A percentile compares a stretch with the other conserved stretches of the same genome.
phyloP scores from a whole-genome alignment of 2,329 filamentous ascomycete species.

The Xylaria sp. region DNA sequence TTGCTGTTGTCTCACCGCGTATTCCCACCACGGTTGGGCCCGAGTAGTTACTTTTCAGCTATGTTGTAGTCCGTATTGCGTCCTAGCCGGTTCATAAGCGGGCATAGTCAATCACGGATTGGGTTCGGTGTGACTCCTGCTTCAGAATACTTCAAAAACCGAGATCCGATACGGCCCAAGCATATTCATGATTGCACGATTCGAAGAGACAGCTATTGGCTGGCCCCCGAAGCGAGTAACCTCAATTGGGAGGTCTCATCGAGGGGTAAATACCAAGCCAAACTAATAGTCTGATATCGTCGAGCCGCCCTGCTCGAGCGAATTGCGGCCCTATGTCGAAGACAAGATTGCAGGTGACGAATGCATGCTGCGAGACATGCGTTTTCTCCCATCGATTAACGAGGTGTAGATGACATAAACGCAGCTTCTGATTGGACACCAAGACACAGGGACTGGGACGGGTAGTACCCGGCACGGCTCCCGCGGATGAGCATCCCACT shows the following conservation, averaged over 20 bases:
- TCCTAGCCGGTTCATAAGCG: too few relatives aligned
- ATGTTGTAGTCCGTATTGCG: too few relatives aligned
- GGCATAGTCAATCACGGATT: too few relatives aligned
- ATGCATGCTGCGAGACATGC: not conserved
- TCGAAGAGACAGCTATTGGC: not conserved
- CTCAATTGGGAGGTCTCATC: constrained; percentile 14
- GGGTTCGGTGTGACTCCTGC: too few relatives aligned
- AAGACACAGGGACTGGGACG: not conserved
- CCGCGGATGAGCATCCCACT: constrained; percentile 2
- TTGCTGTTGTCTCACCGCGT: too few relatives aligned
- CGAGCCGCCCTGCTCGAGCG: not conserved
- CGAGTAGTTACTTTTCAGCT: not conserved
- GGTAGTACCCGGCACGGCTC: not conserved
- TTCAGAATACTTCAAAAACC: too few relatives aligned
- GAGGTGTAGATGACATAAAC: constrained; percentile 18
- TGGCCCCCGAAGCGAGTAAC: not conserved
- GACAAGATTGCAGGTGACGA: not conserved
- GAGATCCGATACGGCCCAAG: not conserved
- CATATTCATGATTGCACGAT: not conserved
- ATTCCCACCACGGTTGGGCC: too few relatives aligned
- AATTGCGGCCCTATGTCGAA: constrained; percentile 4
- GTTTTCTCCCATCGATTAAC: not conserved
- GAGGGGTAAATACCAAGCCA: not conserved
- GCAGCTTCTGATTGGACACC: constrained; percentile 2
- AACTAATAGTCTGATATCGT: not conserved